These are phyloP conservation scores for Zygotorulaspora mrakii DNA, from an alignment of 1,139 yeast species.

Conservation along the genomic window DNA sequence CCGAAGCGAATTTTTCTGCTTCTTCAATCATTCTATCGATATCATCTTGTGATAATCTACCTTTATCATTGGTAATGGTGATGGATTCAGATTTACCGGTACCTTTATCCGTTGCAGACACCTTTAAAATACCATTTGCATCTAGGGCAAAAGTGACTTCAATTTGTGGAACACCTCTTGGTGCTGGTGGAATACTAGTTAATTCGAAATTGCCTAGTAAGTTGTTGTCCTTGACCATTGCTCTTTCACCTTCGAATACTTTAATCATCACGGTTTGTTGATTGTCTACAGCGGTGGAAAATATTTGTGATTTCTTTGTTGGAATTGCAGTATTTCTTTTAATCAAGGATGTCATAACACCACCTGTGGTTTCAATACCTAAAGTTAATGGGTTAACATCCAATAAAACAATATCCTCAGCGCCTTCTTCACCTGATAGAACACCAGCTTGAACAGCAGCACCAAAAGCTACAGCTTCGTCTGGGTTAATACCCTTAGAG, in stretches of 20 bases:
- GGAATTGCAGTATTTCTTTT: slow-evolving; percentile 96
- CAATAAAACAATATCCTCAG: slow-evolving; percentile 79
- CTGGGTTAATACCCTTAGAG: slow-evolving; percentile 94
- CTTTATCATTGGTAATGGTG: slow-evolving; percentile 94
- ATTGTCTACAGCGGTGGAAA: slow-evolving; percentile 94
- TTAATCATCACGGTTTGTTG: slow-evolving; percentile 93
- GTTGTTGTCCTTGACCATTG: slow-evolving; percentile 92
- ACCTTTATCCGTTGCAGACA: slow-evolving; percentile 89
- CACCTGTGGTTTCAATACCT: slow-evolving; percentile 97
- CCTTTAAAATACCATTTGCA: slow-evolving; percentile 93
- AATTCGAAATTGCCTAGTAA: slow-evolving; percentile 90
- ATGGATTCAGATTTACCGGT: slow-evolving; percentile 94
- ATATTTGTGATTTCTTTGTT: slow-evolving; percentile 90
- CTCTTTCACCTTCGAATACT: slow-evolving; percentile 95
- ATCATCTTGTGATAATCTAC: slow-evolving; percentile 87
- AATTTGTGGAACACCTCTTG: slow-evolving; percentile 96
- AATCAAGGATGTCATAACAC: slow-evolving; percentile 94
- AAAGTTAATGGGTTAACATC: slow-evolving; percentile 90
- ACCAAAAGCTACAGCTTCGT: slow-evolving; percentile 97
- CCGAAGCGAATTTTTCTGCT: slow-evolving; percentile 86
- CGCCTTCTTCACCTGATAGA: slow-evolving; percentile 68
- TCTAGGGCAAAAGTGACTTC: slow-evolving; percentile 94
- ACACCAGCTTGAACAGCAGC: slow-evolving; percentile 98
- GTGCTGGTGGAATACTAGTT: slow-evolving; percentile 92
- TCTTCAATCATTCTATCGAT: slow-evolving; percentile 94